Base-by-base conservation (phyloP, 2,329 filamentous ascomycete species). In the Zarea fungicola region DNA sequence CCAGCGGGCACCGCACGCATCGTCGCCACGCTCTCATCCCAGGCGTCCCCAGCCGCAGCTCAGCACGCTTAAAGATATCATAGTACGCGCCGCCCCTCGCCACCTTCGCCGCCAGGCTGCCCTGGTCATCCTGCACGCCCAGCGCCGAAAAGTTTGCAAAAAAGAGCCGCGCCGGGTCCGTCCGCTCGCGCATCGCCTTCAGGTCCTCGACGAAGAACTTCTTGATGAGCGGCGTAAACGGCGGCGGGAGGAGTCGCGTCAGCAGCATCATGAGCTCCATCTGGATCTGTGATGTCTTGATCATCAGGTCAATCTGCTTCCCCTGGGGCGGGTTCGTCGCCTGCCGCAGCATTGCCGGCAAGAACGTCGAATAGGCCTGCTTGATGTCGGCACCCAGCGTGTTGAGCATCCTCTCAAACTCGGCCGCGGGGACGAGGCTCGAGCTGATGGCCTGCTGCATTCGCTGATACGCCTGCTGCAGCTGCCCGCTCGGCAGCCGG, bases 101-200 rank as follows among this genome's bases (percentile, higher is more conserved):
- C 50, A 62, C 66, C 50, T 67, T 66, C 18, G 60, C 58, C 3
- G 61, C 64, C 11, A 79, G 60, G 5, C 75, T 78, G 16, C 70
- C 68, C 13, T 66, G 65, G 51, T 83, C 80, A 46, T 83, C 76
- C 9, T 77, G 75, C 13, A 89, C 71, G 5, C 85, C 85, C 10
- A 93, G 72, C 62, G 87, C 78, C 42, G 74, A 74, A 48, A 83
- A 88, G 61, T 93, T 81, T 42, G 80, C 79, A 65, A 89, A 86
- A 67, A 87, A 87, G 42, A 95, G 73, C 52, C 76, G 76, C 9
- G 83, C 78, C 23, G 81, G 76, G 55, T 93, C 81, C 10, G 83
- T 75, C 48, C 77, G 73, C 5, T 71, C 70, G 34, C 78, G 74
- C 47, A 91, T 76, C 18, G 73, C 71, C 0, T 71, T 72, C 23